Base-by-base conservation (phyloP, 164 flowering plant genomes). In the Akebia trifoliata region DNA sequence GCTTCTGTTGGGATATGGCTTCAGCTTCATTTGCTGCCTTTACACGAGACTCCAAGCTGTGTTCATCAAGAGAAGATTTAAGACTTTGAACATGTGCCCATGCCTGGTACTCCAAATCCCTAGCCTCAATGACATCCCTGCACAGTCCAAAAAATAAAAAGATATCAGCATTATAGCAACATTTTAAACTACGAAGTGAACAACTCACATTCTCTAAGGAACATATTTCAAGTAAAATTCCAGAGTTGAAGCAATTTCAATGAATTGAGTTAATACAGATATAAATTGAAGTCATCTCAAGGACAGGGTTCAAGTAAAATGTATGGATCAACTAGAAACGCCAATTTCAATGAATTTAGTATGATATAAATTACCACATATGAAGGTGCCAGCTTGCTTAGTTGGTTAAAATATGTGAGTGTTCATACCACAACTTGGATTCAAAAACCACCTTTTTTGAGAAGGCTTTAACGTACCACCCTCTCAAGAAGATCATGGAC, bases 1-100 rank as follows among this genome's bases (percentile, higher is more conserved):
- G 74, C 66, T 72, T 78, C 70, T 91, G 97, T 56, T 94, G 99
- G 22, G 96, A 79, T 57, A 63, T 57, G 20, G 99, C 96, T 77
- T 94, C 99, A 54, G 93, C 95, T 83, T 88, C 94, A 74, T 77
- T 91, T 50, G 97, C 96, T 40, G 70, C 72, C 71, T 94, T 90
- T 18, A 94, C 99, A 48, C 94, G 84, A 50, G 74, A 57, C 69
- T 88, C 99, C 71, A 94, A 71, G 48, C 50, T 75, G 62, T 78
- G 90, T 69, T 94, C 99, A 81, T 94, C 96, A 56, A 94, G 91
- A 54, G 90, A 79, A 28, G 82, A 78, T 55, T 83, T 85, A 50
- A 94, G 79, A 60, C 78, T 69, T 70, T 91, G 86, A 57, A 91
- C 97, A 53, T 64, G 81, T 54, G 97, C 90, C 97, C 96, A 88